Evolutionary conservation across 164 flowering plant genomes (phyloP).

Genomic region (Umbellularia californica): DNA sequence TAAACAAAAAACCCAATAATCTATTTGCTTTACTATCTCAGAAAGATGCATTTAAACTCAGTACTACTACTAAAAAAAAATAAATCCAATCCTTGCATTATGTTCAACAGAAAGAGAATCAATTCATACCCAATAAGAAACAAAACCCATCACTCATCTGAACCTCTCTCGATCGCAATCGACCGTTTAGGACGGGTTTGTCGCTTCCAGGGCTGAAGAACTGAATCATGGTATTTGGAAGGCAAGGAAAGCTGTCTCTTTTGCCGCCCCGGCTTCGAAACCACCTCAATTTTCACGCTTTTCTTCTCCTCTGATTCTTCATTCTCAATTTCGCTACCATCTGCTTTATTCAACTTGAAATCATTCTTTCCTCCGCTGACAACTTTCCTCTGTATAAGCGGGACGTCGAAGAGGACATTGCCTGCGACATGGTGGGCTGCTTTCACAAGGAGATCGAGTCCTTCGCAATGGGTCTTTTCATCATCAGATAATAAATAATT

Average conservation of each 20-base stretch:
- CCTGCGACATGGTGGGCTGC: neutral
- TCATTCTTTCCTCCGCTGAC: constrained; percentile 33
- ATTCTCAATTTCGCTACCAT: constrained; percentile 10
- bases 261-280: constrained; percentile 22
- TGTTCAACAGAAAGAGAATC: constrained; percentile 4
- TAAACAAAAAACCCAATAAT: too few relatives aligned
- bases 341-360: constrained; percentile 19
- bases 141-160: constrained; percentile 10
- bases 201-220: constrained; percentile 40
- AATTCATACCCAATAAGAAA: constrained; percentile 9
- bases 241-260: constrained; percentile 39
- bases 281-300: constrained; percentile 3
- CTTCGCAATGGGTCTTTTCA: neutral
- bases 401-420: constrained; percentile 27
- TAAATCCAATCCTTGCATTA: neutral
- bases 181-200: constrained; percentile 16
- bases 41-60: too few relatives aligned
- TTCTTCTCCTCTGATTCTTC: constrained; percentile 5
- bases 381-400: constrained; percentile 43
- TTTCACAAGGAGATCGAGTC: neutral
- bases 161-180: constrained; percentile 2
- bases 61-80: too few relatives aligned
- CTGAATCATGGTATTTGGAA: constrained; percentile 39
- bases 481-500: neutral
- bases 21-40: too few relatives aligned